Conservation (phyloP, 2,329 filamentous ascomycete species). For the Cercospora zeae-maydis region DNA sequence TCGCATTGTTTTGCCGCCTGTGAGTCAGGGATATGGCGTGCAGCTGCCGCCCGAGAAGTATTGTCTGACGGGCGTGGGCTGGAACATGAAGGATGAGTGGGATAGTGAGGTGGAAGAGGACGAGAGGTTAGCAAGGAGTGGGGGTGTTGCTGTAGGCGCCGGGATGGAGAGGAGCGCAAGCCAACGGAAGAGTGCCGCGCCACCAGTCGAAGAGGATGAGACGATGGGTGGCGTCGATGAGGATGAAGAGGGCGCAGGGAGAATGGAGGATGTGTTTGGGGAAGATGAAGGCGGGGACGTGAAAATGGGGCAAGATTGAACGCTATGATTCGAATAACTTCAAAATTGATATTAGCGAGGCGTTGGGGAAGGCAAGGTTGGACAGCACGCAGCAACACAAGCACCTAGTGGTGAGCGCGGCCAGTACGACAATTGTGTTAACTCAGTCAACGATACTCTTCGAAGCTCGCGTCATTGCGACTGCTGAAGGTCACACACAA, state of each 20-base stretch:
- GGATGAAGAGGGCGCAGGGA: slow-evolving; percentile 37
- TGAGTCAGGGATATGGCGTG: slow-evolving; percentile 57
- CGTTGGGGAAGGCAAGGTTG: background rate
- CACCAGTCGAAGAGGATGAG: slow-evolving; percentile 27
- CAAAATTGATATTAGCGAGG: slow-evolving; percentile 11
- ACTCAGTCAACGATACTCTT: background rate
- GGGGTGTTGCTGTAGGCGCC: slow-evolving; percentile 47
- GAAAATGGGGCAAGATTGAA: slow-evolving; percentile 37
- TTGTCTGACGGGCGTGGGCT: slow-evolving; percentile 55
- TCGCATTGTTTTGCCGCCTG: slow-evolving; percentile 57
- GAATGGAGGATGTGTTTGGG: slow-evolving; percentile 46
- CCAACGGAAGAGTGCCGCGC: slow-evolving; percentile 22
- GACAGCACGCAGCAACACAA: background rate
- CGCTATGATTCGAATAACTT: background rate
- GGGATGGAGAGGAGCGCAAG: slow-evolving; percentile 22
- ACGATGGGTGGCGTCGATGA: slow-evolving; percentile 44
- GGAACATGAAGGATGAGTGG: slow-evolving; percentile 57
- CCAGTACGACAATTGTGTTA: background rate
- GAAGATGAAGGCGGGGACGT: slow-evolving; percentile 29
- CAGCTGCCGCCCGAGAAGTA: slow-evolving; percentile 61
- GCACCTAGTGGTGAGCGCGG: background rate
- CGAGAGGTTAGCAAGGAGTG: slow-evolving; percentile 38
- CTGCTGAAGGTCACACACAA: background rate
- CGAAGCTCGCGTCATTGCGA: background rate
- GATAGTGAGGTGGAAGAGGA: slow-evolving; percentile 51